phyloP scores from a whole-genome alignment of 768 basidiomycete species.

The Leucosporidium creatinivorum region DNA sequence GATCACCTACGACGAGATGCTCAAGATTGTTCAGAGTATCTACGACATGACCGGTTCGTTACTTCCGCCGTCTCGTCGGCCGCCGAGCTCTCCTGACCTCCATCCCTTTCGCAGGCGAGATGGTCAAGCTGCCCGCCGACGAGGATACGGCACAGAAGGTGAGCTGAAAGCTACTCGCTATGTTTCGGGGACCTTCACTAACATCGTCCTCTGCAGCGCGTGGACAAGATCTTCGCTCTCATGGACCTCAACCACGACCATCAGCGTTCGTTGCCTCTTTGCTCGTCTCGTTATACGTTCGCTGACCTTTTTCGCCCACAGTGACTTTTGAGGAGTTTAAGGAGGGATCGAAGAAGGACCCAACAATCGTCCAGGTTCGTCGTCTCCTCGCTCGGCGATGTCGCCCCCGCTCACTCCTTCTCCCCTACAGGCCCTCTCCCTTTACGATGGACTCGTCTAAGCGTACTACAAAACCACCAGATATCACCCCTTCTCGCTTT shows the following conservation, averaged over 20 bases:
- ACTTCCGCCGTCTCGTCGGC: slow-evolving; percentile 48
- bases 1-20: slow-evolving; percentile 99
- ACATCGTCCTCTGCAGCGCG: slow-evolving; percentile 64
- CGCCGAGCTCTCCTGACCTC: not conserved
- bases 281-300: not conserved
- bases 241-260: slow-evolving; percentile 97
- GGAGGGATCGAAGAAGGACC: slow-evolving; percentile 96
- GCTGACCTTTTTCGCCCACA: not conserved
- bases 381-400: not conserved
- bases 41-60: slow-evolving; percentile 99
- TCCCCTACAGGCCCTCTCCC: slow-evolving; percentile 65
- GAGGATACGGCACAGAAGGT: slow-evolving; percentile 99
- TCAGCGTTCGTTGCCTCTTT: slow-evolving; percentile 13
- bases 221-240: slow-evolving; percentile 95
- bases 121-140: slow-evolving; percentile 96
- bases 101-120: slow-evolving; percentile 55
- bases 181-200: no score
- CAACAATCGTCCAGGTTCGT: slow-evolving; percentile 91
- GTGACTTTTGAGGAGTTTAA: slow-evolving; percentile 91
- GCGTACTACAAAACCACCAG: not conserved
- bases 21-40: slow-evolving; percentile 93
- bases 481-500: no score
- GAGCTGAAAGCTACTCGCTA: slow-evolving; percentile 5
- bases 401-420: not conserved
- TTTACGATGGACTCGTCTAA: slow-evolving; percentile 91